phyloP scores from a whole-genome alignment of 2,329 filamentous ascomycete species.

The Colletotrichum lentis region DNA sequence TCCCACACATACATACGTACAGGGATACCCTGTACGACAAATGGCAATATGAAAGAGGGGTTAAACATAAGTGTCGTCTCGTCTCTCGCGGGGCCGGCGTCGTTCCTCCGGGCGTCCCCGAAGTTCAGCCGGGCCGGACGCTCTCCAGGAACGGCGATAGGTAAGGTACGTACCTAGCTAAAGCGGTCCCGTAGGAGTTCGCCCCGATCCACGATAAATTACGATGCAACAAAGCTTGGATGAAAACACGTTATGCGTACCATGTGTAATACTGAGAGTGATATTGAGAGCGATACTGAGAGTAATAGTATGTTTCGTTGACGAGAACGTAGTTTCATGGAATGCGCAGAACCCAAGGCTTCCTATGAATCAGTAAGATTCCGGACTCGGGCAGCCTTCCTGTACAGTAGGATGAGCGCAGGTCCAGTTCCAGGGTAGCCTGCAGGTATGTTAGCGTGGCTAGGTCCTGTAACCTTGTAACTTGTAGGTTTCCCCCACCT shows the following conservation, averaged over 20 bases:
- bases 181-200: too few relatives aligned
- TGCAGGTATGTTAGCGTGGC: slow-evolving; percentile 6
- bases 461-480: slow-evolving; percentile 6
- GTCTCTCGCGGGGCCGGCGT: background rate
- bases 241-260: too few relatives aligned
- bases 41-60: background rate
- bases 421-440: background rate
- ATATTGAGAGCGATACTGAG: too few relatives aligned
- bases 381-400: background rate
- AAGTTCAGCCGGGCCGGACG: slow-evolving; percentile 8
- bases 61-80: background rate
- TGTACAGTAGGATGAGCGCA: background rate
- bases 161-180: too few relatives aligned
- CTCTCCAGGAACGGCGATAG: background rate
- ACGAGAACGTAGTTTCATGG: too few relatives aligned
- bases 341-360: too few relatives aligned
- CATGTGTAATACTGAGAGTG: too few relatives aligned
- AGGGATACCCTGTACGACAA: too few relatives aligned
- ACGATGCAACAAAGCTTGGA: too few relatives aligned
- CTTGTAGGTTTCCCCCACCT: slow-evolving; percentile 1
- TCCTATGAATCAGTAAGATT: background rate
- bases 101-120: background rate
- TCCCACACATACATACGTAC: too few relatives aligned
- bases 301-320: too few relatives aligned
- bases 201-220: too few relatives aligned